Evolutionary conservation across 73 alveolate genomes (phyloP), one percentile per base, ranked within the genome.

Genomic region (Paramecium biaurelia): DNA sequence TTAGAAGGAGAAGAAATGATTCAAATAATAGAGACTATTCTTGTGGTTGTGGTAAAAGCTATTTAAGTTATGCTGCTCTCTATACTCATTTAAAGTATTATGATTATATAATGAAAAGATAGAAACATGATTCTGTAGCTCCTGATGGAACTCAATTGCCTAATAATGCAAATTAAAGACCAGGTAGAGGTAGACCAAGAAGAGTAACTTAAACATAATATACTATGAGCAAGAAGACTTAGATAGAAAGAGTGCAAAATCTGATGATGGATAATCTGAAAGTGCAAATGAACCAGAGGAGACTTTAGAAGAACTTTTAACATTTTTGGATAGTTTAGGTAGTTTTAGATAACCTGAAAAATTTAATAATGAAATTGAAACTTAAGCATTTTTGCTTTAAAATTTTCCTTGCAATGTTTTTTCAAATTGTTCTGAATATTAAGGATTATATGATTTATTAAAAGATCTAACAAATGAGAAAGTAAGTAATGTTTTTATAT

Each of bases 11-110:
- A 8, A 76, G 94, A 57, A 97, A 96, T 88, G 99, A 98, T 87
- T 96, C 96, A 67, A 74, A 93, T 70, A 99, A 98, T 18, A 92
- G 99, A 87, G 97, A 97, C 93, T 98, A 85, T 95, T 70, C 89
- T 67, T 98, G 99, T 79, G 99, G 99, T 12, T 98, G 99, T 92
- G 99, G 99, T 32, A 98, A 98, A 93, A 96, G 94, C 68, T 98
- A 98, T 93, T 94, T 98, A 32, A 92, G 98, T 7, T 98, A 98
- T 90, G 99, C 99, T 4, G 99, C 99, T 1, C 93, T 98, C 38
- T 98, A 98, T 90, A 98, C 99, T 34, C 99, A 98, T 82, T 96
- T 98, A 45, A 98, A 96, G 95, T 88, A 97, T 35, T 24, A 24
- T 24, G 26, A 1, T 23, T 12, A 28, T 37, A 43, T 23, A 14